Evolutionary conservation across 2,329 filamentous ascomycete species (phyloP).

Genomic region (Pseudogymnoascus sp.): DNA sequence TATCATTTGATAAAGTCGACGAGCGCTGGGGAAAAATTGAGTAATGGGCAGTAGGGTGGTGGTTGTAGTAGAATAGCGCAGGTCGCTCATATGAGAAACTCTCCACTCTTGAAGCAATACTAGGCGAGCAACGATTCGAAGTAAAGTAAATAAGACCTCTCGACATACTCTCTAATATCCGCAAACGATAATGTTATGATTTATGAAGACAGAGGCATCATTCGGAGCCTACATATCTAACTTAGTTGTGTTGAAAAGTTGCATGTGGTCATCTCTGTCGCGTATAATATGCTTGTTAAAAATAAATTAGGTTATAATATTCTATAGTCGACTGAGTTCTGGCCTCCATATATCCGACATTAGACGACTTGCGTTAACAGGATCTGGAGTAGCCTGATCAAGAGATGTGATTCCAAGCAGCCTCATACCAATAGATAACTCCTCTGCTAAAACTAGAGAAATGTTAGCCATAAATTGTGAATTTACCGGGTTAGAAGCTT

Average conservation of each 20-base stretch:
- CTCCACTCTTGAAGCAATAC: neutral
- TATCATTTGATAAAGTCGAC: neutral
- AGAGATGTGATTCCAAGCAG: conserved; percentile 37
- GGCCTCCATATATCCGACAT: neutral
- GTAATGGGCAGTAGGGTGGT: neutral
- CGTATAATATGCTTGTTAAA: neutral
- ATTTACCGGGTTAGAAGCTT: neutral
- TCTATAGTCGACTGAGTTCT: neutral
- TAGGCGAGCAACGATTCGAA: neutral
- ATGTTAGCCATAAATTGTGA: neutral
- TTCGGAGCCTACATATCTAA: neutral
- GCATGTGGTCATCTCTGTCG: too few relatives aligned
- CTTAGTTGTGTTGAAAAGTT: too few relatives aligned
- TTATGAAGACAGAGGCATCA: neutral
- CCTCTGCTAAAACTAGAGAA: conserved; percentile 29
- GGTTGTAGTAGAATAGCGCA: neutral
- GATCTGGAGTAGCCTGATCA: conserved; percentile 59
- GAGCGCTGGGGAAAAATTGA: neutral
- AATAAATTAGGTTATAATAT: neutral
- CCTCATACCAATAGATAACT: conserved; percentile 40
- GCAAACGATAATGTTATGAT: neutral
- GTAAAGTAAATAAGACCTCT: neutral
- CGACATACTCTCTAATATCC: neutral
- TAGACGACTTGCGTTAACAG: conserved; percentile 49
- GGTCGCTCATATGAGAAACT: neutral